These are phyloP conservation scores for Rhodomyrtus psidioides DNA, from an alignment of 441 rosid genomes.

Conservation along the genomic window DNA sequence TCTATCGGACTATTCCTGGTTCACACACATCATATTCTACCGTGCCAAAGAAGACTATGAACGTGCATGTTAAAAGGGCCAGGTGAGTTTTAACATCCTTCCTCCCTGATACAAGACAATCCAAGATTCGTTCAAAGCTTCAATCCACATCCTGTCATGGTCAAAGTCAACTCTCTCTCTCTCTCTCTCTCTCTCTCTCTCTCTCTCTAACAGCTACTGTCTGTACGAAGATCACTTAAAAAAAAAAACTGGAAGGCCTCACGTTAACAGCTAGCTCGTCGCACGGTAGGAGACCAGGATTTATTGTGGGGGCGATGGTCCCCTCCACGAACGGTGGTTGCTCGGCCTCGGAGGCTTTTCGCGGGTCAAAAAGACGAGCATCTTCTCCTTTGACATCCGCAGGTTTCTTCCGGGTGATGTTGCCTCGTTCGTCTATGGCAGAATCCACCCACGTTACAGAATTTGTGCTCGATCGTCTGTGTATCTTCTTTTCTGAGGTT, in stretches of 20 bases:
- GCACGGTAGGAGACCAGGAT: not conserved
- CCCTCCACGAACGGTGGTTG: not conserved
- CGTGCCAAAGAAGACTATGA: not conserved
- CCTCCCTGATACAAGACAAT: not conserved
- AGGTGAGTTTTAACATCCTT: not conserved
- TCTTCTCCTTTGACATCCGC: not conserved
- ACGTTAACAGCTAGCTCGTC: not conserved
- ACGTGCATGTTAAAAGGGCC: not conserved
- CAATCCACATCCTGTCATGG: not conserved
- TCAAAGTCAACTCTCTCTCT: not conserved
- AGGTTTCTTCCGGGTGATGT: not conserved
- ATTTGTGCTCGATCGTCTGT: not conserved
- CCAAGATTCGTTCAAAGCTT: not conserved
- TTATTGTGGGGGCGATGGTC: not conserved
- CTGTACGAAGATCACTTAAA: not conserved
- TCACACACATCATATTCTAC: rapidly evolving
- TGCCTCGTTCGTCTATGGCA: not conserved
- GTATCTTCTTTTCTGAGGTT: not conserved
- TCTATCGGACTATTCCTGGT: not conserved
- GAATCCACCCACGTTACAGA: not conserved
- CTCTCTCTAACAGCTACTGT: not conserved
- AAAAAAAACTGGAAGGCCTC: not conserved
- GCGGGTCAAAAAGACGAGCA: not conserved
- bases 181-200: not conserved
- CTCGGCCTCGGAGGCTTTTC: not conserved